phyloP scores from a whole-genome alignment of 345 rosid genomes.

The Camelina neglecta region DNA sequence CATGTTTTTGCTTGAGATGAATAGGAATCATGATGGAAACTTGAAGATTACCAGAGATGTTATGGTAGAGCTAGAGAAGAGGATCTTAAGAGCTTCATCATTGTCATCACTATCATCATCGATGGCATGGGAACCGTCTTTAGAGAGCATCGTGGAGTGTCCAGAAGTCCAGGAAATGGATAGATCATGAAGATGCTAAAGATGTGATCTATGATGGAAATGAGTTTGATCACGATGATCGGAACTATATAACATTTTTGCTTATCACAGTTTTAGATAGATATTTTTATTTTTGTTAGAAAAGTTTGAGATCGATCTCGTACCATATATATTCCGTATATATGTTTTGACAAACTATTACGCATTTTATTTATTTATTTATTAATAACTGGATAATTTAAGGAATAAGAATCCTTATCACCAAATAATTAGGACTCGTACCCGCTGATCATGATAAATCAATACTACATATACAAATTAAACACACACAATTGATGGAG shows the following conservation, averaged over 20 bases:
- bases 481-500: too few relatives aligned
- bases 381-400: not conserved
- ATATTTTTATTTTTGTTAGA: not conserved
- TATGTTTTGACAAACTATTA: not conserved
- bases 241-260: slow-evolving; percentile 23
- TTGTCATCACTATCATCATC: slow-evolving; percentile 21
- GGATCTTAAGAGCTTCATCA: slow-evolving; percentile 8
- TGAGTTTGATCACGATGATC: slow-evolving; percentile 14
- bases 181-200: slow-evolving; percentile 15
- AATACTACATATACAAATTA: too few relatives aligned
- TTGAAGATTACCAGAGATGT: slow-evolving; percentile 45
- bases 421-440: too few relatives aligned
- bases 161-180: slow-evolving; percentile 52
- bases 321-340: not conserved
- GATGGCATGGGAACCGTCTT: slow-evolving; percentile 66
- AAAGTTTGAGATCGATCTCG: not conserved
- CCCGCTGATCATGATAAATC: too few relatives aligned
- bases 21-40: slow-evolving; percentile 35
- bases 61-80: slow-evolving; percentile 52
- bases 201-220: slow-evolving; percentile 5
- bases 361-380: too few relatives aligned
- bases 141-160: slow-evolving; percentile 64
- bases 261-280: slow-evolving; percentile 9
- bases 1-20: slow-evolving; percentile 55
- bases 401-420: not conserved